Percentiles rank a stretch among this genome's conserved stretches.
These are phyloP conservation scores for Leccinum subgranulosum DNA, from an alignment of 768 basidiomycete genomes.

Conservation along the genomic window DNA sequence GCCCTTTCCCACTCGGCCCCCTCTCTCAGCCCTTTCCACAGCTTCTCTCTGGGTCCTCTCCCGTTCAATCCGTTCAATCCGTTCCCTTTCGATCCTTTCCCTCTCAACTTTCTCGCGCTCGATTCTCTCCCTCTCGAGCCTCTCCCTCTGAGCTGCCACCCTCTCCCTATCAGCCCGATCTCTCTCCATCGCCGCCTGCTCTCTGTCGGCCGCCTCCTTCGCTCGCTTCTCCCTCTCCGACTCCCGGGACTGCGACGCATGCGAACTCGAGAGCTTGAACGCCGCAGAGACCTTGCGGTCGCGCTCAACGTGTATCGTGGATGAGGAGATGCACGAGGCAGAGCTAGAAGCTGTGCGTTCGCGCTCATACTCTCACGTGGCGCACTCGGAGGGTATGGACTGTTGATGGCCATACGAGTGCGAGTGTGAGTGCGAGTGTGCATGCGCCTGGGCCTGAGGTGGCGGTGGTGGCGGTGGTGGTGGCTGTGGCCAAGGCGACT, in stretches of 20 bases:
- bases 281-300: too few species aligned
- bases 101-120: conserved; percentile 10
- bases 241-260: conserved; percentile 18
- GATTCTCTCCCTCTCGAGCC: conserved; percentile 4
- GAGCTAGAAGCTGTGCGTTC: conserved; percentile 26
- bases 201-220: conserved; percentile 18
- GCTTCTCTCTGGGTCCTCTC: conserved; percentile 6
- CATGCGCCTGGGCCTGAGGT: neutral
- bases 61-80: neutral
- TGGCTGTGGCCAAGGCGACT: neutral
- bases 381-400: conserved; percentile 22
- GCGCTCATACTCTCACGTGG: conserved; percentile 19
- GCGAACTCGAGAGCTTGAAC: conserved; percentile 32
- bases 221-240: conserved; percentile 26
- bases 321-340: conserved; percentile 24
- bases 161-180: conserved; percentile 17
- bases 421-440: neutral
- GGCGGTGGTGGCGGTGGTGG: neutral
- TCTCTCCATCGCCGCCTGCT: conserved; percentile 13
- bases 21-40: neutral
- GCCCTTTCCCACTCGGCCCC: neutral
- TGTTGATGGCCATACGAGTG: conserved; percentile 1
- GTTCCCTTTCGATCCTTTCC: conserved; percentile 2
- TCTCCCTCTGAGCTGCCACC: conserved; percentile 13
- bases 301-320: conserved; percentile 14